Percentiles rank a stretch among this genome's conserved stretches.
These are phyloP conservation scores for Trichophyton verrucosum DNA, from an alignment of 2,329 filamentous ascomycete genomes.

Conservation along the genomic window DNA sequence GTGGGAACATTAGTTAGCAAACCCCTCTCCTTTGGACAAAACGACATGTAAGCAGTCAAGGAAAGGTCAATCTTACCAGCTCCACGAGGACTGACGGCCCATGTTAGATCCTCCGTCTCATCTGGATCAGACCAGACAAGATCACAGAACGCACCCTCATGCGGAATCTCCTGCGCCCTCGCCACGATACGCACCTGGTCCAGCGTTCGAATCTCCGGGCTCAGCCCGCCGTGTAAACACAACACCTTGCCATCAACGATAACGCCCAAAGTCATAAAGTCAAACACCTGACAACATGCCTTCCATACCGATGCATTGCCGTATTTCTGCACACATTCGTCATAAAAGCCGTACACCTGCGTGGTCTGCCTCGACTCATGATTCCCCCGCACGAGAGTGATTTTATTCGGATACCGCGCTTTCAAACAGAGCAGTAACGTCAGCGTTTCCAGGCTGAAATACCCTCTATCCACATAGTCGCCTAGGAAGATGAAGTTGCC, in stretches of 20 bases:
- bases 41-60: not conserved
- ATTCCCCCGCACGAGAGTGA: slow-evolving; percentile 96
- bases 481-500: slow-evolving; percentile 40
- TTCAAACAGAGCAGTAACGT: slow-evolving; percentile 53
- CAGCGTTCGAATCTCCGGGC: slow-evolving; percentile 87
- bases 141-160: slow-evolving; percentile 97
- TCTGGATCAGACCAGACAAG: slow-evolving; percentile 96
- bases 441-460: slow-evolving; percentile 97
- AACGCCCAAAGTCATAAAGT: slow-evolving; percentile 92
- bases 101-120: slow-evolving; percentile 65
- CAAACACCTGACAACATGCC: slow-evolving; percentile 96
- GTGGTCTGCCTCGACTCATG: slow-evolving; percentile 99
- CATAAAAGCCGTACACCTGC: slow-evolving; percentile 98
- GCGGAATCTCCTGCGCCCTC: slow-evolving; percentile 94
- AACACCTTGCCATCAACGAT: slow-evolving; percentile 99
- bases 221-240: slow-evolving; percentile 92
- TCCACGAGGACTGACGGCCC: slow-evolving; percentile 90
- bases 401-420: slow-evolving; percentile 83
- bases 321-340: slow-evolving; percentile 97
- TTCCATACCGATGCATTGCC: slow-evolving; percentile 99
- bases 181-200: slow-evolving; percentile 93
- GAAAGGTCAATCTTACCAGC: slow-evolving; percentile 44
- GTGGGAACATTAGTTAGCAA: not conserved
- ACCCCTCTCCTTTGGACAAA: not conserved
- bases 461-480: slow-evolving; percentile 96